These are phyloP conservation scores for Pisolithus orientalis DNA, from an alignment of 768 basidiomycete genomes.

Conservation along the genomic window DNA sequence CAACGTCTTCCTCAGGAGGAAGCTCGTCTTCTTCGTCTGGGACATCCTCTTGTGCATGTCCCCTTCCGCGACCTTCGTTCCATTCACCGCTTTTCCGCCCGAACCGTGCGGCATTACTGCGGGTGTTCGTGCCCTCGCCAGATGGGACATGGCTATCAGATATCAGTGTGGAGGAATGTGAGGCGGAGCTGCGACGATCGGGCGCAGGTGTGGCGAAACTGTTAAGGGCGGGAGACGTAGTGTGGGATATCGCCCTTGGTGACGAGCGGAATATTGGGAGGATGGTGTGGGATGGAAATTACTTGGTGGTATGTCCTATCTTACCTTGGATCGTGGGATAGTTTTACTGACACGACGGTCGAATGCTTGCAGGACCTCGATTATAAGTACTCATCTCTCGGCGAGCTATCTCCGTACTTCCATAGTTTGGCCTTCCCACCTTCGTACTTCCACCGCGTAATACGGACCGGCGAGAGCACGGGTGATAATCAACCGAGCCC, in stretches of 20 bases:
- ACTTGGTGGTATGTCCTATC: constrained; percentile 61
- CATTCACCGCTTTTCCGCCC: constrained; percentile 65
- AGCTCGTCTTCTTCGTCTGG: neutral
- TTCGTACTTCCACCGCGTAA: constrained; percentile 84
- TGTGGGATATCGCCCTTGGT: constrained; percentile 83
- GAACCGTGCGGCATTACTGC: constrained; percentile 68
- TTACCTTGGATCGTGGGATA: neutral
- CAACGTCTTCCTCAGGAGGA: constrained; percentile 13
- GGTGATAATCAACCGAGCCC: constrained; percentile 46
- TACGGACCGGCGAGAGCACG: constrained; percentile 44
- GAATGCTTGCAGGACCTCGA: constrained; percentile 62
- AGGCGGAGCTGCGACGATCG: constrained; percentile 61
- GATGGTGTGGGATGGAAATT: constrained; percentile 84
- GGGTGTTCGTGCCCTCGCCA: constrained; percentile 81
- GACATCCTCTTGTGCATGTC: neutral
- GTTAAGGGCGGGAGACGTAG: constrained; percentile 70
- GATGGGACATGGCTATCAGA: constrained; percentile 87
- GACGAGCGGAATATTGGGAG: constrained; percentile 84
- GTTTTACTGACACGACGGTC: neutral
- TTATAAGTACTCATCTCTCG: constrained; percentile 69
- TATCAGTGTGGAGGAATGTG: constrained; percentile 73
- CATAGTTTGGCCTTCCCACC: constrained; percentile 78
- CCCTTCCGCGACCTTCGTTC: constrained; percentile 29
- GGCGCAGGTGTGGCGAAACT: constrained; percentile 54
- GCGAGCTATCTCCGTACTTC: constrained; percentile 76